Evolutionary conservation across 225 moss, liverwort and hornwort genomes (phyloP), one percentile per base, ranked within the genome.

Genomic region (Asterella californica): DNA sequence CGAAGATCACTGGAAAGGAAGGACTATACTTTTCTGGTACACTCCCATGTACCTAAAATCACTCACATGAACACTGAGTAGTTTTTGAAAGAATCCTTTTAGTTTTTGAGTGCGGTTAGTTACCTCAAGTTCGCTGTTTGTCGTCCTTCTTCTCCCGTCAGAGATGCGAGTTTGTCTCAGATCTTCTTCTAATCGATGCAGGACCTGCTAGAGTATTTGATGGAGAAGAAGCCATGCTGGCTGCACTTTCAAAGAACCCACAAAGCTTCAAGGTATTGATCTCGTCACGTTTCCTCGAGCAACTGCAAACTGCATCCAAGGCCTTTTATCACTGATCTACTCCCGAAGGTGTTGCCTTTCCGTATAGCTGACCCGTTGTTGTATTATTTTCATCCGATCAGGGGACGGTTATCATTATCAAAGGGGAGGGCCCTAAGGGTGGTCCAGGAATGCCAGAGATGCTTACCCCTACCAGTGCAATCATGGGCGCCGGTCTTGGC

Each of bases 371-470:
- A 70, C n/a, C 19, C 63, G 34, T 22, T 63, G 5, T 25, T 17
- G 0, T 27, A 50, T 32, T 42, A 7, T 52, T 6, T 12, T 12
- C 71, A 27, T 29, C 2, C 11, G 9, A 30, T 42, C 81, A 89
- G 85, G 94, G 94, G 37, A 83, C 90, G 15, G 97, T 97, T 65
- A 84, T 94, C 15, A 90, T 97, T 11, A 97, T 97, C 33, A 86
- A 77, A 2, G 97, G 94, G 6, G 97, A 94, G 79, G 94, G 97
- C 60, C 94, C 97, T 0, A 85, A 90, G 86, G 94, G 97, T 52
- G 97, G 97, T 62, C 97, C 97, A 21, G 97, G 97, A 46, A 97
- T 97, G 97, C 97, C 97, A 46, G 97, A 94, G 86, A 97, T 97
- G 97, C 94, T 97, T 24, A 97, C 97, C 5, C 97, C 97, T 1